phyloP scores from a whole-genome alignment of 2,329 filamentous ascomycete genomes.

The Pseudogymnoascus sp. region DNA sequence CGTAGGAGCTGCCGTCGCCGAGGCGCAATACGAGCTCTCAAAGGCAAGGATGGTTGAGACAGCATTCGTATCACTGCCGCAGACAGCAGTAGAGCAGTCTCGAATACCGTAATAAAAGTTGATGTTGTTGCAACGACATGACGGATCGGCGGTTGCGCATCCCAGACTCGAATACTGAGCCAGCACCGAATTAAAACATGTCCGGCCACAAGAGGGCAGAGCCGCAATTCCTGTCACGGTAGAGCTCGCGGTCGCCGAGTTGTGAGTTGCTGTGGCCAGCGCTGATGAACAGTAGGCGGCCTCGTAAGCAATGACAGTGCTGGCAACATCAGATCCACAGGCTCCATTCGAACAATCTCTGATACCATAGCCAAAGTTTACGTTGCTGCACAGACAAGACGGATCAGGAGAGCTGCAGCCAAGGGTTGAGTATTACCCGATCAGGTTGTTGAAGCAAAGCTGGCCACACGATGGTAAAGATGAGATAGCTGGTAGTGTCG shows the following conservation, averaged over 20 bases:
- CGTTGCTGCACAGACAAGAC: conserved; percentile 32
- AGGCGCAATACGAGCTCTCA: conserved; percentile 12
- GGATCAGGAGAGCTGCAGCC: conserved; percentile 30
- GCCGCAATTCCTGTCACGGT: background rate
- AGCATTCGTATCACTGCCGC: conserved; percentile 16
- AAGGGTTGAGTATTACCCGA: conserved; percentile 30
- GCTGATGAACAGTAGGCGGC: conserved; percentile 11
- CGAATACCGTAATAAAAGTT: conserved; percentile 34
- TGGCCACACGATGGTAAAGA: conserved; percentile 12
- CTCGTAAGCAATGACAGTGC: conserved; percentile 20
- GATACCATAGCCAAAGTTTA: conserved; percentile 34
- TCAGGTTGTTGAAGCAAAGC: conserved; percentile 32
- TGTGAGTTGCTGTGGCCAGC: too few relatives aligned
- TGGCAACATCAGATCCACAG: conserved; percentile 22
- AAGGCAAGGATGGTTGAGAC: conserved; percentile 18
- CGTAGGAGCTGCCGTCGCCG: conserved; percentile 1
- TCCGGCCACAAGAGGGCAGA: conserved; percentile 12
- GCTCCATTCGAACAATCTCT: conserved; percentile 36
- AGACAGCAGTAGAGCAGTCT: conserved; percentile 34
- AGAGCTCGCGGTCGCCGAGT: background rate
- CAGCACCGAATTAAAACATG: conserved; percentile 34
- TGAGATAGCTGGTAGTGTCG: background rate
- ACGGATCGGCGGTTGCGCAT: conserved; percentile 28
- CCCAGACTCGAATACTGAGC: conserved; percentile 29
- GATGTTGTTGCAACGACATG: conserved; percentile 32